Evolutionary conservation across 148 eudicot genomes (phyloP).

Genomic region (Chenopodium quinoa): DNA sequence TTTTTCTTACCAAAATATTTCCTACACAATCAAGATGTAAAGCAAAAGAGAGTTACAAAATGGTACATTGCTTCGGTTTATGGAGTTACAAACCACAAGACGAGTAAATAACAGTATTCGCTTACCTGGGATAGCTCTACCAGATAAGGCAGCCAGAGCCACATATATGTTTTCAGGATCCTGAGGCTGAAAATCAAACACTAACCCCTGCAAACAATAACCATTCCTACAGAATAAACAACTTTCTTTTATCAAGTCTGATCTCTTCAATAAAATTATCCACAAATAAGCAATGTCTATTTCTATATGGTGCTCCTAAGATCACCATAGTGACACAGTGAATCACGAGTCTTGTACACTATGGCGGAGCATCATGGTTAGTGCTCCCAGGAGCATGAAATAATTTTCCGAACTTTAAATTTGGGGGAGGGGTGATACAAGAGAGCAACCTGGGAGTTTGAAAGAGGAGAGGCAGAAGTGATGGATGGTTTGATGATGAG

Average conservation of each 20-base stretch:
- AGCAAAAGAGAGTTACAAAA: background rate
- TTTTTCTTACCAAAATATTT: slow-evolving; percentile 47
- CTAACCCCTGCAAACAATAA: slow-evolving; percentile 39
- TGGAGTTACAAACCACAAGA: background rate
- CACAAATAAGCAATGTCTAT: background rate
- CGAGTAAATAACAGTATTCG: background rate
- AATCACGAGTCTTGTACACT: background rate
- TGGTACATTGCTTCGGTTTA: background rate
- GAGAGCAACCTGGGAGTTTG: slow-evolving; percentile 28
- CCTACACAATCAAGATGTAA: slow-evolving; percentile 33
- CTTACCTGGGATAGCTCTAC: slow-evolving; percentile 68
- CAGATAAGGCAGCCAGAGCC: slow-evolving; percentile 77
- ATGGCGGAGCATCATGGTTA: background rate
- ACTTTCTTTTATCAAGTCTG: background rate
- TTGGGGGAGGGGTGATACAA: no score
- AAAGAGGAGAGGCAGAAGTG: slow-evolving; percentile 24
- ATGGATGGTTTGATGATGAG: slow-evolving; percentile 65
- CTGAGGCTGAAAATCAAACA: slow-evolving; percentile 91
- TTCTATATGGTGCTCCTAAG: background rate
- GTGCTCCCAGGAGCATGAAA: no score
- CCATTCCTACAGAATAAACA: background rate
- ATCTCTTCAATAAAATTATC: background rate
- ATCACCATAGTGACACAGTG: background rate
- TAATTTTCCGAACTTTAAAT: background rate
- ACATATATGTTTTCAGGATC: slow-evolving; percentile 79